phyloP scores from a whole-genome alignment of 1,284 basidiomycete species.

The Heterobasidion occidentale region DNA sequence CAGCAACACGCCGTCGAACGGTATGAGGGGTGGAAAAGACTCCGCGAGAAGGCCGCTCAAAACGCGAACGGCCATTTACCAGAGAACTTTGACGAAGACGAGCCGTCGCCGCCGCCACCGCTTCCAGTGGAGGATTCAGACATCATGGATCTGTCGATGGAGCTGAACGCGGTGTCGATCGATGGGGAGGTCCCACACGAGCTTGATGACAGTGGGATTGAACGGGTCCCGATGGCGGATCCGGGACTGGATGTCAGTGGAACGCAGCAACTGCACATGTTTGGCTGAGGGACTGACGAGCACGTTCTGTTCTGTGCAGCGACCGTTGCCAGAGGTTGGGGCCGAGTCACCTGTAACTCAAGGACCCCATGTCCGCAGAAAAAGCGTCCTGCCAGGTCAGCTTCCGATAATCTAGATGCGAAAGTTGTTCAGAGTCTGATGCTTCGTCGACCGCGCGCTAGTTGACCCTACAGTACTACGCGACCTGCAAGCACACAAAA shows the following conservation, averaged over 20 bases:
- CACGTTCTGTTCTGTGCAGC: slow-evolving; percentile 28
- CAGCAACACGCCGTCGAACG: slow-evolving; percentile 74
- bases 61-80: slow-evolving; percentile 66
- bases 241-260: slow-evolving; percentile 76
- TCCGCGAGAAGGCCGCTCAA: slow-evolving; percentile 65
- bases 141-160: slow-evolving; percentile 80
- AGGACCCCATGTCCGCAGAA: slow-evolving; percentile 72
- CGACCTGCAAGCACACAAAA: slow-evolving; percentile 82
- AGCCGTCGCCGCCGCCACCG: slow-evolving; percentile 64
- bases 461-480: slow-evolving; percentile 85
- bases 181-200: slow-evolving; percentile 68
- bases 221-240: slow-evolving; percentile 84
- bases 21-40: slow-evolving; percentile 79
- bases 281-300: slow-evolving; percentile 2
- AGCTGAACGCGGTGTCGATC: slow-evolving; percentile 79
- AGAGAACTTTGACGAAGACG: slow-evolving; percentile 54
- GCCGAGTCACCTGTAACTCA: slow-evolving; percentile 42
- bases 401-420: slow-evolving; percentile 11
- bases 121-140: slow-evolving; percentile 79
- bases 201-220: slow-evolving; percentile 76
- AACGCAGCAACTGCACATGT: slow-evolving; percentile 6
- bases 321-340: slow-evolving; percentile 51
- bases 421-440: slow-evolving; percentile 7
- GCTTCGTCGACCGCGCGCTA: slow-evolving; percentile 18
- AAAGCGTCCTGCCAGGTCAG: slow-evolving; percentile 80